Evolutionary conservation across 2,329 filamentous ascomycete species (phyloP).

Genomic region (Aureobasidium lini): DNA sequence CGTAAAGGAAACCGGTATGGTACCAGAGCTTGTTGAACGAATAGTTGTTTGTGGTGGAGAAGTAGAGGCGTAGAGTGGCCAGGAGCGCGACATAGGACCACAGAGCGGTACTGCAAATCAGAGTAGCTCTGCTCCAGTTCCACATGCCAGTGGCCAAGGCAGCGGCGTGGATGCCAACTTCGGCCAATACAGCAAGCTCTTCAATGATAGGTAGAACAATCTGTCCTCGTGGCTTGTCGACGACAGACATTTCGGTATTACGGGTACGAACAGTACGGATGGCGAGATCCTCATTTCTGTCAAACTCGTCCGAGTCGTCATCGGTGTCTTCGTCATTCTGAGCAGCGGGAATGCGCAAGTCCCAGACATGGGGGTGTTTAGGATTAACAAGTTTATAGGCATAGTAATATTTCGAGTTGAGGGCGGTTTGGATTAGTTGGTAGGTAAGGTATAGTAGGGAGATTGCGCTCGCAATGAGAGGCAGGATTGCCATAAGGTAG

Average conservation of each 20-base stretch:
- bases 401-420: conserved; percentile 45
- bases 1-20: conserved; percentile 81
- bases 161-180: conserved; percentile 62
- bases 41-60: conserved; percentile 52
- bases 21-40: conserved; percentile 78
- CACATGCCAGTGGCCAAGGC: conserved; percentile 56
- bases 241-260: conserved; percentile 41
- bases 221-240: conserved; percentile 70
- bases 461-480: conserved; percentile 59
- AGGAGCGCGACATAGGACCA: conserved; percentile 79
- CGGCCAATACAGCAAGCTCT: conserved; percentile 62
- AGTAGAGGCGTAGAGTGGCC: conserved; percentile 61
- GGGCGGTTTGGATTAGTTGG: conserved; percentile 49
- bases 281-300: conserved; percentile 50
- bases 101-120: conserved; percentile 58
- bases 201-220: conserved; percentile 64
- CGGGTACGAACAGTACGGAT: conserved; percentile 46
- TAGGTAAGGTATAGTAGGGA: conserved; percentile 62
- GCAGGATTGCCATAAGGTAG: conserved; percentile 73
- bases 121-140: conserved; percentile 40
- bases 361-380: conserved; percentile 32
- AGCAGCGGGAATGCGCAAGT: conserved; percentile 23
- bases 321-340: conserved; percentile 27
- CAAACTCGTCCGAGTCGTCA: conserved; percentile 47
- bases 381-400: conserved; percentile 52